Conservation (phyloP, 2,329 filamentous ascomycete species). For the Alternaria atra region DNA sequence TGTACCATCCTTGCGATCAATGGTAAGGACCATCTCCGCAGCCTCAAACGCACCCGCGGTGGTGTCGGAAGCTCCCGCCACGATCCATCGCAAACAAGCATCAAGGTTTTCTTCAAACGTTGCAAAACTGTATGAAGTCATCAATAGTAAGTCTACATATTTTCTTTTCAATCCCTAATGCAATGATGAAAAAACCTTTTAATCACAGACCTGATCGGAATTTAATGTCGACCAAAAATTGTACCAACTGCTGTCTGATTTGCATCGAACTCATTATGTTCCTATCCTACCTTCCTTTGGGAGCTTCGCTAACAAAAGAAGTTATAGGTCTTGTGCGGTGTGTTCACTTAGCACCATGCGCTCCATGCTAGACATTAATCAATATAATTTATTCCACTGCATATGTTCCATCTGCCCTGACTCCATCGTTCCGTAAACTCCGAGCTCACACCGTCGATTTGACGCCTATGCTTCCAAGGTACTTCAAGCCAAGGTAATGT, state of each 20-base stretch:
- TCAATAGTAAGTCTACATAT: conserved; percentile 34
- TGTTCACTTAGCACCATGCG: background rate
- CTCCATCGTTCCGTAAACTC: background rate
- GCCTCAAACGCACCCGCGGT: conserved; percentile 80
- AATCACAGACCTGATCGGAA: conserved; percentile 89
- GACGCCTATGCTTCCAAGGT: background rate
- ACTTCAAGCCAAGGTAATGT: background rate
- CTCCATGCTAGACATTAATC: background rate
- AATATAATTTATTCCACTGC: conserved; percentile 4
- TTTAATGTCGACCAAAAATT: conserved; percentile 73
- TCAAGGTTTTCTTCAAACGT: conserved; percentile 80
- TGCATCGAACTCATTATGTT: conserved; percentile 7
- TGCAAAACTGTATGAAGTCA: conserved; percentile 52
- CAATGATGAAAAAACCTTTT: conserved; percentile 66
- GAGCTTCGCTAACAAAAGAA: conserved; percentile 16
- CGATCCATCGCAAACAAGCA: conserved; percentile 77
- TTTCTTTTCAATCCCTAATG: conserved; percentile 27
- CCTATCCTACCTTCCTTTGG: background rate
- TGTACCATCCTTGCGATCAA: conserved; percentile 71
- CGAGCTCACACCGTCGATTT: background rate
- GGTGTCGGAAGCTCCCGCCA: conserved; percentile 82
- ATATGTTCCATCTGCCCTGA: conserved; percentile 1
- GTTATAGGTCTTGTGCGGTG: background rate
- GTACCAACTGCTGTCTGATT: conserved; percentile 85
- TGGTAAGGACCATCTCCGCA: conserved; percentile 73